Percentiles rank a stretch among this genome's conserved stretches.
These are phyloP conservation scores for Suhomyces faveliae DNA, from an alignment of 805 yeast species.

Conservation along the genomic window DNA sequence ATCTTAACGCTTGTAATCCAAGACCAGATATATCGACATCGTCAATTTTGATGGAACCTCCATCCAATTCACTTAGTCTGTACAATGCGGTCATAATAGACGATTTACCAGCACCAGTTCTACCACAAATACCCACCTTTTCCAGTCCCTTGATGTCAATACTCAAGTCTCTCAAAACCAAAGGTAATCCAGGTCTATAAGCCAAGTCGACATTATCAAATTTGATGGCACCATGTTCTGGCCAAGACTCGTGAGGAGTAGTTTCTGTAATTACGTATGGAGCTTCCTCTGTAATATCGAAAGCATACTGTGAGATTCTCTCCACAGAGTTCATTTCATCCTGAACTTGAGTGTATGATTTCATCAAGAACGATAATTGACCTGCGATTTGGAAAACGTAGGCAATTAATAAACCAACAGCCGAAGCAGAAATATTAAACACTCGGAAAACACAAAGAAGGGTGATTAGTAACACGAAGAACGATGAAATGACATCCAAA, in stretches of 20 bases:
- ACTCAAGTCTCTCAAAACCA: constrained; percentile 12
- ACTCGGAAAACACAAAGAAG: constrained; percentile 55
- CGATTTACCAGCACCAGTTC: constrained; percentile 24
- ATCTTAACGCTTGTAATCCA: constrained; percentile 13
- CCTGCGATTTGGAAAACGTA: constrained; percentile 55
- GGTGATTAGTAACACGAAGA: constrained; percentile 44
- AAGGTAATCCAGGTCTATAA: constrained; percentile 12
- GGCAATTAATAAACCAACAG: constrained; percentile 66
- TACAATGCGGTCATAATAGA: constrained; percentile 18
- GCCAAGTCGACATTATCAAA: constrained; percentile 10
- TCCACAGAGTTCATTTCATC: constrained; percentile 77
- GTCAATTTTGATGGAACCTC: constrained; percentile 16
- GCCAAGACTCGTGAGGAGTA: constrained; percentile 50
- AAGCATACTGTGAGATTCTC: constrained; percentile 63
- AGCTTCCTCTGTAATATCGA: constrained; percentile 64
- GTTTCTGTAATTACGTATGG: constrained; percentile 47
- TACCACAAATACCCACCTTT: constrained; percentile 20
- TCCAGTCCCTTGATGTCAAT: constrained; percentile 9
- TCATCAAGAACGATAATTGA: constrained; percentile 46
- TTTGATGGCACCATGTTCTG: constrained; percentile 23
- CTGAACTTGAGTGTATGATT: constrained; percentile 67
- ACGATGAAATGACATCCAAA: constrained; percentile 53
- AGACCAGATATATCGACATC: constrained; percentile 14
- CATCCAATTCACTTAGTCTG: constrained; percentile 13
- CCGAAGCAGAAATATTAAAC: constrained; percentile 50